Evolutionary conservation across 495 filamentous ascomycete species (phyloP), one percentile per base, ranked within the genome.

Genomic region (Penicillium cosmopolitanum): DNA sequence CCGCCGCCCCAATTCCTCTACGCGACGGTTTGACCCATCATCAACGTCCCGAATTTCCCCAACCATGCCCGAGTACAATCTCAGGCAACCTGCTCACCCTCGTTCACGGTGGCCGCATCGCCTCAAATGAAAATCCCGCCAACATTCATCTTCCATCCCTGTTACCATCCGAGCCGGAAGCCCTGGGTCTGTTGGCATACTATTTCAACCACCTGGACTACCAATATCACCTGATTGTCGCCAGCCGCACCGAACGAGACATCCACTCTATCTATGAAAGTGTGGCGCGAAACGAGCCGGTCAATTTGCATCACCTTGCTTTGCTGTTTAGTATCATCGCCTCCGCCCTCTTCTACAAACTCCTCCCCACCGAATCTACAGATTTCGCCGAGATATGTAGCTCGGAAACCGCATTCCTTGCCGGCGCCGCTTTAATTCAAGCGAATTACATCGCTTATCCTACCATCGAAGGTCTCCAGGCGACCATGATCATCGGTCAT

Each of bases 381-480:
- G 64, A 61, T 36, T 55, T 62, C 53, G 74, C 67, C 34, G 75
- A 73, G 40, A 48, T 55, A 1, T 60, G 61, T 31, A 68, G 70
- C 36, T 60, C 64, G 6, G 73, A 77, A 34, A 62, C 59, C 7
- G 65, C 65, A 2, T 73, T 71, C 42, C 55, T 78, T 6, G 60
- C 73, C 10, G 71, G 71, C 1, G 73, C 73, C 0, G 70, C 74
- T 3, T 48, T 78, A 43, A 68, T 72, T n/a, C 74, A 77, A 42
- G 64, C 67, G 13, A 70, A 77, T 42, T 67, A 74, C 35, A 43
- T 63, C 12, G 61, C 69, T 3, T 74, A 68, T 46, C 76, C 78
- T 0, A 79, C 67, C 1, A 55, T 79, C n/a, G 73, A 79, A 50
- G 79, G 78, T 6, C 59, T 82, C 5, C 79, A 82, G 53, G 79